Evolutionary conservation across 768 basidiomycete genomes (phyloP), one percentile per base, ranked within the genome.

Genomic region (Tylopilus balloui): DNA sequence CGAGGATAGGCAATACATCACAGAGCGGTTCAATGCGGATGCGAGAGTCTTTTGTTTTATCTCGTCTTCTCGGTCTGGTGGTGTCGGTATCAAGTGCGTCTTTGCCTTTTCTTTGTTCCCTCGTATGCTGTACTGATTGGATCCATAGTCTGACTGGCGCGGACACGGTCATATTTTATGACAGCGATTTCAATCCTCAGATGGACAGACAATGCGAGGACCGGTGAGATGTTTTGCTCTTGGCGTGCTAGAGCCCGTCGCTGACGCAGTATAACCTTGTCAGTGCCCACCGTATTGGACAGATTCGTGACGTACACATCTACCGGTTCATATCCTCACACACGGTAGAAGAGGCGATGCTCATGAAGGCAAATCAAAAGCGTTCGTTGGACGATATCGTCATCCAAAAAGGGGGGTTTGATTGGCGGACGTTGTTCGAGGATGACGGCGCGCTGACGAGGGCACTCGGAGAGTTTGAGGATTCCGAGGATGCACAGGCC

Each of bases 151-250:
- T 88, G 53, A 88, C 86, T 6, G 88, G 88, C 15, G 92, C 92
- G 17, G 92, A 95, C 62, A 97, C 96, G 0, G 95, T 99, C 59
- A 81, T 99, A 47, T 94, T 99, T 67, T 98, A 95, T 62, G 95
- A 97, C 63, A 91, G 90, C 52, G 93, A 96, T 66, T 96, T 95
- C 74, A 92, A 92, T 59, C 94, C 94, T 1, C 94, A 96, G 65
- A 96, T 95, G 89, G 95, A 99, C 66, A 76, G 88, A 38, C 95
- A 99, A 64, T 97, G 96, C 58, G 91, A 94, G 69, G 95, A 97
- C 68, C 78, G 87, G 84, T 85, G 62, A 53, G 78, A 58, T n/a
- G 4, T 36, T 21, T 34, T 17, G 13, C 36, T 31, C 27, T 41
- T 17, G 34, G 8, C 5, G 1, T 10, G 14, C 27, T n/a, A 3